phyloP scores from a whole-genome alignment of 73 alveolate genomes.

The Paramecium sonneborni region DNA sequence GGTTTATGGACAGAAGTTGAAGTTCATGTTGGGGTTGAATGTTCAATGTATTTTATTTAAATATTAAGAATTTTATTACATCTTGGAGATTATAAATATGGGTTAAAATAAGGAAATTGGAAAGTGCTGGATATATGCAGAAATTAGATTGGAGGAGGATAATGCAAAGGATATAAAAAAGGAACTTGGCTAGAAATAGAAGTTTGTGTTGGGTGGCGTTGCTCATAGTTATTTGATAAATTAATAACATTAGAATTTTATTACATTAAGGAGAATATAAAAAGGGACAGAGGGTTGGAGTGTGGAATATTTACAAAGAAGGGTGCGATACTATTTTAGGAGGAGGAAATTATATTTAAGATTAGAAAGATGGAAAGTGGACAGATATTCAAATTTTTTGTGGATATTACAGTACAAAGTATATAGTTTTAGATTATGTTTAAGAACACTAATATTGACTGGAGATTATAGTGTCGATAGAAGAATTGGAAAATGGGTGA shows the following conservation, averaged over 20 bases:
- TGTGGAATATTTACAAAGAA: background rate
- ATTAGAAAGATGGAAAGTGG: constrained; percentile 1
- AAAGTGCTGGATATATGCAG: background rate
- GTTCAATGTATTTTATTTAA: background rate
- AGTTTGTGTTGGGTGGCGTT: background rate
- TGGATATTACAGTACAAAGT: constrained; percentile 20
- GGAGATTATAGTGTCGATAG: background rate
- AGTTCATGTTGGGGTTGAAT: constrained; percentile 7
- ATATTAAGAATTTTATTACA: background rate
- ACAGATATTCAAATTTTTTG: constrained; percentile 3
- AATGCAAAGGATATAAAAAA: background rate
- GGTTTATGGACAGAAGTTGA: constrained; percentile 23
- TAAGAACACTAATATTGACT: background rate
- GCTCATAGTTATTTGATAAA: background rate
- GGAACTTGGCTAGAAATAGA: background rate
- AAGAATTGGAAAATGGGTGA: background rate
- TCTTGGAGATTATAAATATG: background rate
- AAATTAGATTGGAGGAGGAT: constrained; percentile 6
- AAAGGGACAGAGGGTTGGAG: background rate
- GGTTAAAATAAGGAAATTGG: background rate
- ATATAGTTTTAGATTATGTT: background rate
- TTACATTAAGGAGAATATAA: constrained; percentile 18
- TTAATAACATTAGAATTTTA: background rate
- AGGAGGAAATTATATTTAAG: background rate
- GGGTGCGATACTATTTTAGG: background rate